Evolutionary conservation across 2,329 filamentous ascomycete genomes (phyloP).

Genomic region (Blastomyces silverae): DNA sequence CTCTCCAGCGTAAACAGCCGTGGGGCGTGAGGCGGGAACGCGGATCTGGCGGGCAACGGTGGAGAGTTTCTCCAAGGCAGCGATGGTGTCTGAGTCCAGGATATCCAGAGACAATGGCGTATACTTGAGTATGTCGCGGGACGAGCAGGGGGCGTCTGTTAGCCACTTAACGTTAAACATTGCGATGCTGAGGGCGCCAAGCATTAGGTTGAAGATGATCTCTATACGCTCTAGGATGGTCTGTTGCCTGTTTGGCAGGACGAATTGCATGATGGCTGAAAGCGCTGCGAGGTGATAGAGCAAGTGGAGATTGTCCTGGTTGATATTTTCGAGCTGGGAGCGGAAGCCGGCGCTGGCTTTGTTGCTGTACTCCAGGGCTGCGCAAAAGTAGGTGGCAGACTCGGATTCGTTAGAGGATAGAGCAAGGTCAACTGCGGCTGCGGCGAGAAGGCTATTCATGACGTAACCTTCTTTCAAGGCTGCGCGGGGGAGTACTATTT

Average conservation of each 20-base stretch:
- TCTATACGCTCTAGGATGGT: constrained; percentile 23
- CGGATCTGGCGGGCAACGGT: constrained; percentile 15
- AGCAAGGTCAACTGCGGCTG: constrained; percentile 33
- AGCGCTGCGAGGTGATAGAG: constrained; percentile 32
- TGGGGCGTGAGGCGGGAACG: constrained; percentile 8
- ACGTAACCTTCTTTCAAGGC: constrained; percentile 39
- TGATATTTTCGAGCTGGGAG: constrained; percentile 26
- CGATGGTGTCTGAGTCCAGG: constrained; percentile 3
- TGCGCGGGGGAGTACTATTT: constrained; percentile 31
- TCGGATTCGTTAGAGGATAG: constrained; percentile 20
- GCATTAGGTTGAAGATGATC: constrained; percentile 26
- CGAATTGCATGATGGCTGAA: constrained; percentile 28
- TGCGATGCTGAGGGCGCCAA: constrained; percentile 12
- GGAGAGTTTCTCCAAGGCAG: constrained; percentile 18
- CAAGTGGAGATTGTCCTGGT: constrained; percentile 24
- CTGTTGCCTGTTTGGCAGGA: constrained; percentile 24
- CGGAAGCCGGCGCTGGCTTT: constrained; percentile 31
- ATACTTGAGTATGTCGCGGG: constrained; percentile 3
- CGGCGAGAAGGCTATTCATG: constrained; percentile 36
- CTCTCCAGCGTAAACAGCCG: not conserved
- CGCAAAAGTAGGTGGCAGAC: constrained; percentile 25
- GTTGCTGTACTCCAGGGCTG: constrained; percentile 35
- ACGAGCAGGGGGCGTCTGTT: constrained; percentile 7
- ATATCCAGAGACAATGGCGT: constrained; percentile 8
- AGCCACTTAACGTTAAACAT: constrained; percentile 10